Evolutionary conservation across 352 stramenopile genomes (phyloP), one percentile per base, ranked within the genome.

Genomic region (Globisporangium nagaii): DNA sequence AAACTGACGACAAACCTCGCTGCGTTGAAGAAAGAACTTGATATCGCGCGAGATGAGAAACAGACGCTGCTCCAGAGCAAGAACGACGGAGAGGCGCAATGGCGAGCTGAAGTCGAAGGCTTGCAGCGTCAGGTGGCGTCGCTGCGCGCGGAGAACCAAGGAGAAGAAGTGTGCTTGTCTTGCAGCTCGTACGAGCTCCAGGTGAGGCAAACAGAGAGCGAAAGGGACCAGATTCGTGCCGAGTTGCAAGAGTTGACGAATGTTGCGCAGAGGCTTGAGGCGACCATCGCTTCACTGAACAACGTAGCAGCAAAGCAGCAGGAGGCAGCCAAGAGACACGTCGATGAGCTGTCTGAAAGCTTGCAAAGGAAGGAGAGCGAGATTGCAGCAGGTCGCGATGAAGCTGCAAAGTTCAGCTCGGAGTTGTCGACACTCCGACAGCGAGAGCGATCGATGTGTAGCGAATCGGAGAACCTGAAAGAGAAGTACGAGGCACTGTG

Each of bases 301-400:
- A 37, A 63, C 20, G 55, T 48, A 39, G 45, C 56, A 22, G 58
- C 59, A n/a, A 58, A 45, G 11, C 10, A 32, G 4, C 20, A 27
- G 1, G 9, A 31, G 4, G 22, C 13, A 34, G 35, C 46, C 19
- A 30, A 20, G 2, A 7, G 15, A 17, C 20, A 13, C 32, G n/a
- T n/a, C 3, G 28, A 51, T 35, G 31, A 51, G 5, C 27, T 40
- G 44, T 27, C 46, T 7, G 32, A 3, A 58, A 39, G 31, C n/a
- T 52, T 67, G 52, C 31, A 30, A 47, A 66, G 17, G 27, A 46
- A 30, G 54, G 60, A 59, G 27, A 47, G 20, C 20, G 55, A 71
- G 40, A 55, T 68, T 31, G 4, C 37, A 31, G 24, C 9, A 8
- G 36, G 68, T 7, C 45, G 53, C 17, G 35, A 64, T 25, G 57